Evolutionary conservation across 768 basidiomycete species (phyloP), one percentile per base, ranked within the genome.

Genomic region (Amanita pallidorosea): DNA sequence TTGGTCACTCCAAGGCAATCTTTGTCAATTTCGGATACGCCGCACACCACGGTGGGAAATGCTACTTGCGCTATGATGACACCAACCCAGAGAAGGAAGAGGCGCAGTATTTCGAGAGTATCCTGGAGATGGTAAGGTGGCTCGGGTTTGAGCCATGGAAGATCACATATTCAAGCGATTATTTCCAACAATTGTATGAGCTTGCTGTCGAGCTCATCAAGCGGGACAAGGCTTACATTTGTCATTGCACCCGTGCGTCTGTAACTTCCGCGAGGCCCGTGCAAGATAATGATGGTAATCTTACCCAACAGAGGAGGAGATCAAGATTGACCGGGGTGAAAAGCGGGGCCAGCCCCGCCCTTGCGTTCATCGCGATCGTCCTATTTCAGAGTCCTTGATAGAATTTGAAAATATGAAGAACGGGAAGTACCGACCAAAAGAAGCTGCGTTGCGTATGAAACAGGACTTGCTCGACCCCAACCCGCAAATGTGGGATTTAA

Each of bases 31-130:
- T 98, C 64, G 96, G 96, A n/a, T 99, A 91, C 63, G 96, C 96
- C 31, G 91, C 92, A 12, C 81, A 93, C 64, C 76, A 96, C 62
- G 80, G 80, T n/a, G 96, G 96, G 34, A 81, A 85, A 60, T 89
- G 88, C 55, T 98, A 96, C 65, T 74, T 99, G 38, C 82, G 96
- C 51, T 99, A 89, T 60, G 96, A 99, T 63, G 96, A 99, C 65
- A 99, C 96, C 29, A 99, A 99, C 65, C 96, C 96, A 0, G 93
- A 96, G 68, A 92, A 92, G 52, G 96, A 99, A 65, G 96, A 99
- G 69, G 92, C 80, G 33, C 74, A 80, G 56, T 99, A 96, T 66
- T 98, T 98, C 58, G 94, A 95, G 64, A 95, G 88, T 54, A 97
- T 98, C 51, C 69, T 98, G 61, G 94, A 97, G 68, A 90, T 85